phyloP scores from a whole-genome alignment of 176 grass and related monocot species.

The Aegilops tauschii region DNA sequence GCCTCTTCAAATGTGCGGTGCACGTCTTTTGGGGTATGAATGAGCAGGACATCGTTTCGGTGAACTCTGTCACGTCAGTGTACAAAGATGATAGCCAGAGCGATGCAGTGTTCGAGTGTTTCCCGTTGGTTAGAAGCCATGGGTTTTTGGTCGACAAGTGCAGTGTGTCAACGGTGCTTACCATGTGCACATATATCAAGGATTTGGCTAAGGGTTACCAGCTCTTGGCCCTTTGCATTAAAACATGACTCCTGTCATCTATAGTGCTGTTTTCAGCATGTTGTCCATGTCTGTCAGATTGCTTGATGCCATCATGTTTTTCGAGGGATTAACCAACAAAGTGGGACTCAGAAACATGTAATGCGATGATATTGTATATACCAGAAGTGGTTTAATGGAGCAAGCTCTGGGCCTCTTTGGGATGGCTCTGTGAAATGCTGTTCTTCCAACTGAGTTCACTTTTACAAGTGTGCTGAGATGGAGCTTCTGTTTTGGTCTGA shows the following conservation, averaged over 20 bases:
- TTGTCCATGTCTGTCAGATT: constrained; percentile 61
- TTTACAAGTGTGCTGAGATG: constrained; percentile 65
- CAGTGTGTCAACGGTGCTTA: constrained; percentile 54
- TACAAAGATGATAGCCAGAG: constrained; percentile 44
- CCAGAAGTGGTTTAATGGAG: constrained; percentile 52
- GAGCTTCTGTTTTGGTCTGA: constrained; percentile 58
- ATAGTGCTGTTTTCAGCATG: constrained; percentile 59
- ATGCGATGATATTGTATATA: constrained; percentile 65
- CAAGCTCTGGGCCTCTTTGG: constrained; percentile 56
- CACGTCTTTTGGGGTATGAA: constrained; percentile 51
- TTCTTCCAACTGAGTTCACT: constrained; percentile 71
- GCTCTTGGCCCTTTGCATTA: constrained; percentile 59
- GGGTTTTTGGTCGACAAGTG: constrained; percentile 54
- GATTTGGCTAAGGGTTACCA: constrained; percentile 66
- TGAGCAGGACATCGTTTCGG: constrained; percentile 54
- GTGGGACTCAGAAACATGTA: constrained; percentile 64
- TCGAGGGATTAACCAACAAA: constrained; percentile 28
- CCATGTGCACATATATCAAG: constrained; percentile 40
- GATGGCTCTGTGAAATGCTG: constrained; percentile 43
- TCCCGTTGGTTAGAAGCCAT: constrained; percentile 38
- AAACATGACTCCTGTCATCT: constrained; percentile 59
- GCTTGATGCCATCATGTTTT: constrained; percentile 45
- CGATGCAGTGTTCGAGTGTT: constrained; percentile 42
- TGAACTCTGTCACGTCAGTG: constrained; percentile 64
- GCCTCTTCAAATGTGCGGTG: constrained; percentile 16